Evolutionary conservation across 176 grass and related monocot species (phyloP).

Genomic region (Bonia amplexicaulis): DNA sequence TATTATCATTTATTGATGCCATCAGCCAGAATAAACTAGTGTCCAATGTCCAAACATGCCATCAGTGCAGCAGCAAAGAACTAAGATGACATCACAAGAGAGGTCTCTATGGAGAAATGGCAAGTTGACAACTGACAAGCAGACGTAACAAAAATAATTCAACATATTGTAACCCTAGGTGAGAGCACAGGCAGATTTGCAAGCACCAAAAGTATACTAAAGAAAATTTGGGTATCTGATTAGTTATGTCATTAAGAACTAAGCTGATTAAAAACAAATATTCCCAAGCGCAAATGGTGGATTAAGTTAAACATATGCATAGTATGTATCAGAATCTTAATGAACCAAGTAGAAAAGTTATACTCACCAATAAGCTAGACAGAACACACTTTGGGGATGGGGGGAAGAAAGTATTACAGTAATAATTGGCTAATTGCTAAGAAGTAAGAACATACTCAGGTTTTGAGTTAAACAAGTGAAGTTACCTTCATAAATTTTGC

Average conservation of each 20-base stretch:
- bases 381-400: neutral
- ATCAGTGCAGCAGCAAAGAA: neutral
- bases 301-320: neutral
- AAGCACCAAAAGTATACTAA: neutral
- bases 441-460: neutral
- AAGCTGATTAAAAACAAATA: slow-evolving; percentile 1
- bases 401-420: neutral
- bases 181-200: neutral
- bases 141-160: neutral
- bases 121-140: slow-evolving; percentile 10
- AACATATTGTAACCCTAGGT: neutral
- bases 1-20: neutral
- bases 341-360: neutral
- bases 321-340: neutral
- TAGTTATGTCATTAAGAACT: neutral
- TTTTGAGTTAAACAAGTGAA: neutral
- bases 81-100: neutral
- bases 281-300: neutral
- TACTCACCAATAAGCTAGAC: neutral
- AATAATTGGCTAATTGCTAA: neutral
- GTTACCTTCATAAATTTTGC: slow-evolving; percentile 92
- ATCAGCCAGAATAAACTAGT: neutral
- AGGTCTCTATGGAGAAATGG: neutral
- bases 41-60: neutral
- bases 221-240: neutral